Conservation (phyloP, 148 eudicot species). For the Rhododendron williamsianum region DNA sequence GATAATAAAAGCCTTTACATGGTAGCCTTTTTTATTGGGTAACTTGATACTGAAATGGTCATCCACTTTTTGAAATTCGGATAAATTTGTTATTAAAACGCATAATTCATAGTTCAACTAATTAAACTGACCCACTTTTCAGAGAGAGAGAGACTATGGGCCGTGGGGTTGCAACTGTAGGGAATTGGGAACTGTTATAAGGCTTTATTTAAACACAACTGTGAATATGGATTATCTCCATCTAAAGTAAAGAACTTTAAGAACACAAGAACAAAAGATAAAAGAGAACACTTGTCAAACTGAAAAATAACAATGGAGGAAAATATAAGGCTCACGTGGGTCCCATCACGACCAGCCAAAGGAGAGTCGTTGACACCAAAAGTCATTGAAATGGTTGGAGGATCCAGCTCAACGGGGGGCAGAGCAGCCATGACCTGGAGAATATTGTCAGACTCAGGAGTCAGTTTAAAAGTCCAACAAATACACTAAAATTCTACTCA, state of each 20-base stretch:
- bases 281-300: not conserved
- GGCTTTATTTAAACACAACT: not conserved
- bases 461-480: not conserved
- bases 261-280: not conserved
- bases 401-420: conserved; percentile 91
- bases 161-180: not conserved
- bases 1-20: not conserved
- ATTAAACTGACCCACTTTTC: not conserved
- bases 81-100: not conserved
- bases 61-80: not conserved
- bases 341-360: conserved; percentile 92
- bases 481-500: not conserved
- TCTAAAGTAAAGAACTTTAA: not conserved
- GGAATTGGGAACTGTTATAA: not conserved
- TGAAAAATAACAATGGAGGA: not conserved
- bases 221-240: not conserved
- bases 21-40: not conserved
- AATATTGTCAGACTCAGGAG: conserved; percentile 2
- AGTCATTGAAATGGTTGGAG: conserved; percentile 99
- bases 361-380: conserved; percentile 99
- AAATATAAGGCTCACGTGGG: conserved; percentile 56
- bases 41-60: not conserved
- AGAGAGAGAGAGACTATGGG: not conserved
- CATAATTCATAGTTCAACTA: not conserved
- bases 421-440: conserved; percentile 66